These are phyloP conservation scores for Brasilioporus rufonigricans DNA, from an alignment of 768 basidiomycete genomes.

Conservation along the genomic window DNA sequence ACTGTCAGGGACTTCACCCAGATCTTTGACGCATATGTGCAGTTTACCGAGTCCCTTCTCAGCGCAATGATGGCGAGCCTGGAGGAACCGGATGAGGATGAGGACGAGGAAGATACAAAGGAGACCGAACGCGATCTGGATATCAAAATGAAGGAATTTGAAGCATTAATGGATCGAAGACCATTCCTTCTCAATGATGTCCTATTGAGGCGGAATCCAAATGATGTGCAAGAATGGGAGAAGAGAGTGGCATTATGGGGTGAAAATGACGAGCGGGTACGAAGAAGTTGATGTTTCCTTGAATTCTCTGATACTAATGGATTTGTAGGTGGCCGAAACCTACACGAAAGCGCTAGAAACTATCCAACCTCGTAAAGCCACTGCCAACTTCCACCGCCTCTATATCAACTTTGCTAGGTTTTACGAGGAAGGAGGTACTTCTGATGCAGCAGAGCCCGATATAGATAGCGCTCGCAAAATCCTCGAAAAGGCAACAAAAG, in stretches of 20 bases:
- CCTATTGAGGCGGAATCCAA: constrained; percentile 86
- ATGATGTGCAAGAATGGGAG: constrained; percentile 99
- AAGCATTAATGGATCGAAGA: constrained; percentile 89
- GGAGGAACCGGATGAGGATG: constrained; percentile 72
- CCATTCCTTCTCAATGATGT: constrained; percentile 98
- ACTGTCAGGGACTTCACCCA: constrained; percentile 97
- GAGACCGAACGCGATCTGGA: constrained; percentile 86
- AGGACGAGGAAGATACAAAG: constrained; percentile 72
- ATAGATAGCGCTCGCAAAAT: constrained; percentile 87
- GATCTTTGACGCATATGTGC: constrained; percentile 95
- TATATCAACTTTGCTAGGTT: constrained; percentile 97
- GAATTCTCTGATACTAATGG: background rate
- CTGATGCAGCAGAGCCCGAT: constrained; percentile 76
- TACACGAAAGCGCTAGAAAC: constrained; percentile 89
- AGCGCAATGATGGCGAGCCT: constrained; percentile 85
- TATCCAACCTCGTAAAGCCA: constrained; percentile 84
- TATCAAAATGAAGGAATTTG: constrained; percentile 85
- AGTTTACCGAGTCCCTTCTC: constrained; percentile 89
- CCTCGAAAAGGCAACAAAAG: constrained; percentile 86
- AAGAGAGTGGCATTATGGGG: constrained; percentile 93
- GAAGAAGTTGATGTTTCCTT: background rate
- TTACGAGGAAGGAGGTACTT: constrained; percentile 92
- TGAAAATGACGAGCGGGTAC: constrained; percentile 88
- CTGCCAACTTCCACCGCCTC: constrained; percentile 84
- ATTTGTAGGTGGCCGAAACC: constrained; percentile 79